These are phyloP conservation scores for Suillus decipiens DNA, from an alignment of 768 basidiomycete genomes.

Conservation along the genomic window DNA sequence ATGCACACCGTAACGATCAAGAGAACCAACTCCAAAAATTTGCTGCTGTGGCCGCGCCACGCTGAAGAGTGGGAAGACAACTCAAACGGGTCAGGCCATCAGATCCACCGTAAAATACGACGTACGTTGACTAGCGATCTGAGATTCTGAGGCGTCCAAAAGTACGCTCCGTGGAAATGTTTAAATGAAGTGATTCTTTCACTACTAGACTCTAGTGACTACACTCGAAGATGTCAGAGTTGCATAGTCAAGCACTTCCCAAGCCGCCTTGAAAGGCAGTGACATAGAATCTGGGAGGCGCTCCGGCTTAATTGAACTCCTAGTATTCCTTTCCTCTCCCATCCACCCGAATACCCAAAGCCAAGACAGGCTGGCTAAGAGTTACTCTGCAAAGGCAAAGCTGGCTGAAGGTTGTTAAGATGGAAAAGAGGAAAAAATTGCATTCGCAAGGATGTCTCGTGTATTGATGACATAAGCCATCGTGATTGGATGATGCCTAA, in stretches of 20 bases:
- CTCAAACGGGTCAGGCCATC: not conserved
- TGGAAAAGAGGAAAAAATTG: not conserved
- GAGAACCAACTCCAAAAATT: not conserved
- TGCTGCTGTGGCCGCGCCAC: not conserved
- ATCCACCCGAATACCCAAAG: constrained; percentile 55
- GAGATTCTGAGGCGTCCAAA: not conserved
- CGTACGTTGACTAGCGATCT: not conserved
- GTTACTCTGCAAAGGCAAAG: constrained; percentile 49
- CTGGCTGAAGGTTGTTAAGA: constrained; percentile 24
- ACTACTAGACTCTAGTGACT: not conserved
- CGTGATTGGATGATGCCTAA: not conserved
- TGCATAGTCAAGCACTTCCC: constrained; percentile 75
- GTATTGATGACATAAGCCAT: not conserved
- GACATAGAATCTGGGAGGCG: constrained; percentile 47
- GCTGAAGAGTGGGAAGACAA: not conserved
- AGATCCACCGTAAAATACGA: not conserved
- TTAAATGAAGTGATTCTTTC: not conserved
- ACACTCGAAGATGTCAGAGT: constrained; percentile 49
- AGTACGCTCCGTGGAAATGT: not conserved
- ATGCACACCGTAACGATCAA: not conserved
- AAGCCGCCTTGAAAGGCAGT: constrained; percentile 40
- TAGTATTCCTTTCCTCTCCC: constrained; percentile 38
- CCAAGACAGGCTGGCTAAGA: constrained; percentile 46
- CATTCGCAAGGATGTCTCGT: not conserved
- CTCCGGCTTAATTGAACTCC: constrained; percentile 85